Base-by-base conservation (phyloP, 352 stramenopile genomes). In the Phytopythium mirpurense region DNA sequence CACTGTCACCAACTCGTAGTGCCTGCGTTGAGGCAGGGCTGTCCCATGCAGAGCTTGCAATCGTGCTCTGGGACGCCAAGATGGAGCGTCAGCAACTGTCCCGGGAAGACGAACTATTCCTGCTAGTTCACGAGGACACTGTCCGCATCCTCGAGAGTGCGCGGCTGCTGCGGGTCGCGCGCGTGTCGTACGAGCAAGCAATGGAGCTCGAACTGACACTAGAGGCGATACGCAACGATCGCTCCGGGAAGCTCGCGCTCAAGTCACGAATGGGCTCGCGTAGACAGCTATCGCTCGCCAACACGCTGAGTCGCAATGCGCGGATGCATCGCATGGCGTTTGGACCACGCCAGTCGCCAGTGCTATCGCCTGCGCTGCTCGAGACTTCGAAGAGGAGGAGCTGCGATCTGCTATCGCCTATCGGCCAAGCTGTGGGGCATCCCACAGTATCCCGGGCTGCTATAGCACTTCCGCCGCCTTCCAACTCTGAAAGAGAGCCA, bases 31-130 rank as follows among this genome's bases (percentile, higher is more conserved):
- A 40, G 7, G 6, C 26, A 10, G 45, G 26, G n/a, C n/a, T 51
- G 29, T 40, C 45, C 2, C 21, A 53, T 54, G 44, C 43, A 27
- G 46, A 54, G 11, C 57, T 67, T 26, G 26, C 51, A 16, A 51
- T 72, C 29, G 56, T 53, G n/a, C 21, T 89, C 1, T 89, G 78
- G 78, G 71, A 87, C 26, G 63, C 80, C 50, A 89, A 89, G 56
- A 74, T 85, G 46, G 51, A 54, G 4, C 46, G 52, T 9, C 68
- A 65, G 5, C 42, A 54, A 18, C 59, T 89, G 31, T 67, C 51
- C 5, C 43, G 56, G 1, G 60, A 79, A 38, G 78, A 87, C 44
- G 42, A 60, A n/a, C 18, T 84, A 1, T 79, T 78, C 24, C 53
- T 89, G 5, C 46, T 89, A 23, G 37, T 62, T 2, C 71, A 72